Conservation (phyloP, 257 asterid genomes). For the Solanum pinnatisectum region DNA sequence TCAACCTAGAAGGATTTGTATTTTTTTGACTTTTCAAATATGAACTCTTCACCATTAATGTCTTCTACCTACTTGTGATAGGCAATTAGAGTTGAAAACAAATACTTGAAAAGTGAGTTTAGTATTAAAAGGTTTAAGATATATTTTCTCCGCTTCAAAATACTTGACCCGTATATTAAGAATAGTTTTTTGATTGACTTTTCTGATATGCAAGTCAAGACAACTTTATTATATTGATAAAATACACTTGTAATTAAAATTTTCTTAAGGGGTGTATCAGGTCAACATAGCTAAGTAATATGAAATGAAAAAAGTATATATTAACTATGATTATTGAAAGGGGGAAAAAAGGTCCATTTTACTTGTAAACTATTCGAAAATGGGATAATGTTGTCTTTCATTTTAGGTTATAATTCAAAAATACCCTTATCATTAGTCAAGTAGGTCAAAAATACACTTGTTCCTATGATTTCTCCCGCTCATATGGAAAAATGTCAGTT, state of each 20-base stretch:
- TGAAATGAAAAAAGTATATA: too few species aligned
- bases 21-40: not conserved
- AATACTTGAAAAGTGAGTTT: not conserved
- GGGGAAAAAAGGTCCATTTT: too few species aligned
- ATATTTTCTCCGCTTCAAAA: too few species aligned
- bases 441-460: not conserved
- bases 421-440: not conserved
- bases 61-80: not conserved
- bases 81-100: too few species aligned
- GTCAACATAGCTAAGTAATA: too few species aligned
- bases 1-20: not conserved
- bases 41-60: not conserved
- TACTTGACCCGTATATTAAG: too few species aligned
- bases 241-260: too few species aligned
- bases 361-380: not conserved
- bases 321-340: not conserved
- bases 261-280: too few species aligned
- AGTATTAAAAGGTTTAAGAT: not conserved
- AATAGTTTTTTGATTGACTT: not conserved
- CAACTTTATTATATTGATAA: too few species aligned
- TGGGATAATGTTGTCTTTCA: not conserved
- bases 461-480: not conserved
- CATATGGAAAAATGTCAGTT: not conserved
- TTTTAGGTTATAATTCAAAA: not conserved
- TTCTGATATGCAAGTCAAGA: too few species aligned